Evolutionary conservation across 2,329 filamentous ascomycete species (phyloP), one percentile per base, ranked within the genome.

Genomic region (Fusarium floridanum): DNA sequence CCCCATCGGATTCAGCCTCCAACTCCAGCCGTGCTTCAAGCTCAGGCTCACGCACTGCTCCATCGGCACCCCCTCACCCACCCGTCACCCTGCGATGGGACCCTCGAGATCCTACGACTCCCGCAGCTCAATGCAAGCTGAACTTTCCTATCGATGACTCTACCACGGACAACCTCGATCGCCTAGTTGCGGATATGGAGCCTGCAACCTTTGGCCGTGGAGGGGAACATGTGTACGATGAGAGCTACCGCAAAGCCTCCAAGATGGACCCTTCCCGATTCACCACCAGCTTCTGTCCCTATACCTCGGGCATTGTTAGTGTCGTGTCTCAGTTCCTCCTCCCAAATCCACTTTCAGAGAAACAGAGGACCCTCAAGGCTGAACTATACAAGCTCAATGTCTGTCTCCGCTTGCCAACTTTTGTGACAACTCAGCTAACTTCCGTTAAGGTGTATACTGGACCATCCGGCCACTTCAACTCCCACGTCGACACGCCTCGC

Each of bases 321-420:
- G 80, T 81, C 0, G 78, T 90, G 12, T 83, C 83, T 2, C 85
- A 89, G 63, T 68, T 83, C 0, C 81, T 91, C 0, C 55, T 59
- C 34, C 55, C 55, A 24, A 59, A n/a, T 16, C 55, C n/a, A 22
- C 32, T 37, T 36, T 59, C 55, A 10, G 14, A 37, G 32, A 59
- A 37, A 14, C 55, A 59, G 32, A 37, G 55, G 20, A 77, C 88
- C 11, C 79, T 91, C 1, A 80, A 79, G 5, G 88, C 88, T 0
- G 88, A 91, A 79, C 79, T 91, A 2, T 90, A 90, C 77, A 90
- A 90, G 70, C 78, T 91, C 20, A 91, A 91, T 73, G 86, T 37
- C 61, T 55, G 27, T 56, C 55, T 12, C 2, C 0, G 8, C 14
- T 11, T 20, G 27, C 1, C 4, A 12, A 1, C 61, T 32, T 32